These are phyloP conservation scores for Stephania yunnanensis DNA, from an alignment of 164 flowering plant species.

Conservation along the genomic window DNA sequence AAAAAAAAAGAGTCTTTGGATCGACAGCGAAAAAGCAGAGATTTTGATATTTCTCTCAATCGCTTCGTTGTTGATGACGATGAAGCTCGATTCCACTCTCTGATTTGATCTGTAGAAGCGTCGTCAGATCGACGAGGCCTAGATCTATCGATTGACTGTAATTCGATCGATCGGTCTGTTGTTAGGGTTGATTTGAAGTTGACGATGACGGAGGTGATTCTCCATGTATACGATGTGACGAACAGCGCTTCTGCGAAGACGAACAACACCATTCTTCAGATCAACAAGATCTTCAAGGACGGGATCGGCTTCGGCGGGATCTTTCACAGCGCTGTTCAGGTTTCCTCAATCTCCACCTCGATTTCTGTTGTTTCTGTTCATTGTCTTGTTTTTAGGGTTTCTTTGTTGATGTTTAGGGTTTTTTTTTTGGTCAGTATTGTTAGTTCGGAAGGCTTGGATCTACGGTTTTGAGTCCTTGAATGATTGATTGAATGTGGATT, in stretches of 20 bases:
- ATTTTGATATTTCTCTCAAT: too few relatives aligned
- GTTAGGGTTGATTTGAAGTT: too few relatives aligned
- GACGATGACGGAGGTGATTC: constrained; percentile 64
- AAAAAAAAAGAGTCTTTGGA: background rate
- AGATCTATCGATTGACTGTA: too few relatives aligned
- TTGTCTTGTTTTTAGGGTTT: too few relatives aligned
- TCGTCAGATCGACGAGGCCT: too few relatives aligned
- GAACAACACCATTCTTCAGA: constrained; percentile 87
- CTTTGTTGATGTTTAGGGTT: too few relatives aligned
- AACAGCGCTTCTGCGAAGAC: constrained; percentile 86
- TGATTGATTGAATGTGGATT: too few relatives aligned
- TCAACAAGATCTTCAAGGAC: constrained; percentile 97
- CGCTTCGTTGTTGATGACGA: too few relatives aligned
- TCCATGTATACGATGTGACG: constrained; percentile 90
- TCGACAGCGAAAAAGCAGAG: background rate
- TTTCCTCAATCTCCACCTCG: constrained; percentile 8
- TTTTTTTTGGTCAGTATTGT: too few relatives aligned
- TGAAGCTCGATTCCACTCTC: too few relatives aligned
- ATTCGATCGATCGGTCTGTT: too few relatives aligned
- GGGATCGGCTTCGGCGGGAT: constrained; percentile 97
- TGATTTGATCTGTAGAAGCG: too few relatives aligned
- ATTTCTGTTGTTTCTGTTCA: background rate
- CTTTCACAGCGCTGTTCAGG: constrained; percentile 96
- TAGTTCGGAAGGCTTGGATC: constrained; percentile 8
- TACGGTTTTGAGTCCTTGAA: constrained; percentile 11